These are phyloP conservation scores for Hymenoscyphus repandus DNA, from an alignment of 2,329 filamentous ascomycete species.

Conservation along the genomic window DNA sequence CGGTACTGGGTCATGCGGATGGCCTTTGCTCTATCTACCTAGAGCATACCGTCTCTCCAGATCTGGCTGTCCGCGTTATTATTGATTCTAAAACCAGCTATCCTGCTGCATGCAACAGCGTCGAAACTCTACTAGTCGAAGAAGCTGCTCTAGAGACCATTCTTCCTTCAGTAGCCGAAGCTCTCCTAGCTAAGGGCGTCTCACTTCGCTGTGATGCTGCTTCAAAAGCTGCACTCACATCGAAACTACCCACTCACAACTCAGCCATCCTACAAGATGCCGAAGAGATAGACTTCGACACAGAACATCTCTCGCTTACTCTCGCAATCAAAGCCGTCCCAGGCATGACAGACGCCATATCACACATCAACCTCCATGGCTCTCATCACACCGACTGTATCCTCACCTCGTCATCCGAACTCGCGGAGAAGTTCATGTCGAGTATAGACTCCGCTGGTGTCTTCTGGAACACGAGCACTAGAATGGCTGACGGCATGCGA, in stretches of 20 bases:
- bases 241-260: conserved; percentile 38
- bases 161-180: conserved; percentile 67
- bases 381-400: conserved; percentile 95
- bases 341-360: conserved; percentile 64
- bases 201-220: conserved; percentile 71
- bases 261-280: conserved; percentile 57
- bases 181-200: conserved; percentile 72
- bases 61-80: conserved; percentile 69
- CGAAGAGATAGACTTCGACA: conserved; percentile 68
- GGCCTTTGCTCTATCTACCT: conserved; percentile 87
- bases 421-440: conserved; percentile 78
- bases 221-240: conserved; percentile 59
- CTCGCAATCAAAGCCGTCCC: conserved; percentile 79
- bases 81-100: conserved; percentile 93
- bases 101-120: conserved; percentile 87
- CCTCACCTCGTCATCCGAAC: conserved; percentile 61
- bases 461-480: conserved; percentile 94
- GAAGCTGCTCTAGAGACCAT: conserved; percentile 60
- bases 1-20: conserved; percentile 92
- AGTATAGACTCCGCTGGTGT: conserved; percentile 85
- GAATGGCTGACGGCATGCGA: conserved; percentile 93
- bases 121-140: conserved; percentile 89
- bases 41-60: conserved; percentile 67
- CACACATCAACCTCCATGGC: conserved; percentile 87
- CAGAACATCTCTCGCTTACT: conserved; percentile 82